Evolutionary conservation across 2,329 filamentous ascomycete genomes (phyloP).

Genomic region (Colletotrichum sp.): DNA sequence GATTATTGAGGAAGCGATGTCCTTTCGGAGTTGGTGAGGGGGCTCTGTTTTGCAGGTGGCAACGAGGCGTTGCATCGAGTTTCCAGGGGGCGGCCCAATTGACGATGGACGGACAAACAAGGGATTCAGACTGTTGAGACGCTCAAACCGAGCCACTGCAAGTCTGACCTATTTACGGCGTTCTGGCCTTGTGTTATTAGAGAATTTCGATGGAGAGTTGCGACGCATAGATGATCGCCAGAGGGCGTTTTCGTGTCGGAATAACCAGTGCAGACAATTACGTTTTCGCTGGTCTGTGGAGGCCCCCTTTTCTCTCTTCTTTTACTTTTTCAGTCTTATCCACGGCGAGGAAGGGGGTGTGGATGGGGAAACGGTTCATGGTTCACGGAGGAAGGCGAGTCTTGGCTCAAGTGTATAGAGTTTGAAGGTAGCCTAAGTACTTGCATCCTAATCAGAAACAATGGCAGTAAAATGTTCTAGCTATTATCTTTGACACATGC

Average conservation of each 20-base stretch:
- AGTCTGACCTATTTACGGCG: background rate
- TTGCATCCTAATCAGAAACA: slow-evolving; percentile 11
- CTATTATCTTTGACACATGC: background rate
- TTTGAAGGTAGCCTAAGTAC: background rate
- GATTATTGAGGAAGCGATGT: slow-evolving; percentile 3
- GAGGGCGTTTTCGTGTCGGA: background rate
- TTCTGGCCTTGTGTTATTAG: slow-evolving; percentile 21
- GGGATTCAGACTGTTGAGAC: background rate
- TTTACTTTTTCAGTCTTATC: background rate
- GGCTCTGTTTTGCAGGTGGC: background rate
- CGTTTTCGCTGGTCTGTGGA: background rate
- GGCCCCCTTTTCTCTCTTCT: background rate
- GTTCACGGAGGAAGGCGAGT: background rate
- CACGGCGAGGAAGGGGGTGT: background rate
- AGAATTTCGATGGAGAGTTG: background rate
- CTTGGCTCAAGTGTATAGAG: slow-evolving; percentile 17
- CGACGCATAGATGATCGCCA: slow-evolving; percentile 13
- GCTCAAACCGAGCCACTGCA: background rate
- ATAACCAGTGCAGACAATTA: background rate
- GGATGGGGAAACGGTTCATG: background rate
- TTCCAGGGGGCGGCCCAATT: background rate
- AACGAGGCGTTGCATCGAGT: background rate
- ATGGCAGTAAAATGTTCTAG: background rate
- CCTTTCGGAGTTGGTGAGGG: slow-evolving; percentile 14
- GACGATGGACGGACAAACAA: slow-evolving; percentile 1